phyloP scores from a whole-genome alignment of 73 alveolate species.

The Urostyla sp. region DNA sequence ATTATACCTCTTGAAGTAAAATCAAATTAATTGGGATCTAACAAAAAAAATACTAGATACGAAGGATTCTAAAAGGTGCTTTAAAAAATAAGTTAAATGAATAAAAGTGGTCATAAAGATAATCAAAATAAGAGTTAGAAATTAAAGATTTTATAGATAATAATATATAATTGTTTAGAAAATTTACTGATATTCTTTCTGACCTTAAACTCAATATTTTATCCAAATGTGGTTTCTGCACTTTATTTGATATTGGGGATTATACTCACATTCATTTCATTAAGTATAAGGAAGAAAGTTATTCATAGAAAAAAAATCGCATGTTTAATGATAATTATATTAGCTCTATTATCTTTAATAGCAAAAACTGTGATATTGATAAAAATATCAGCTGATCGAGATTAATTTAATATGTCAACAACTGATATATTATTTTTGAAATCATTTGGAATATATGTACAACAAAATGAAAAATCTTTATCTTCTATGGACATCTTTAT shows the following conservation, averaged over 20 bases:
- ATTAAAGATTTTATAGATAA: background rate
- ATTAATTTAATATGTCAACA: background rate
- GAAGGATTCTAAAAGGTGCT: no score
- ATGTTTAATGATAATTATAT: background rate
- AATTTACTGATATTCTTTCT: background rate
- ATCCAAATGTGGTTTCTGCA: constrained; percentile 39
- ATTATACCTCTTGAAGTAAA: no score
- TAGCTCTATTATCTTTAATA: constrained; percentile 15
- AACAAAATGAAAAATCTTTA: background rate
- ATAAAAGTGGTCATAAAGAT: no score
- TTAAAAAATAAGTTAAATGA: no score
- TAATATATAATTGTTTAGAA: constrained; percentile 3
- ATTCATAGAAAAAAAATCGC: background rate
- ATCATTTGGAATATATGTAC: constrained; percentile 30
- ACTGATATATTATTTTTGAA: constrained; percentile 2
- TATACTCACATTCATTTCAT: background rate
- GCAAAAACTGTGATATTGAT: constrained; percentile 5
- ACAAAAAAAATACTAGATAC: no score
- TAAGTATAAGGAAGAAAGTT: constrained; percentile 1
- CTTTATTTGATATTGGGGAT: constrained; percentile 4
- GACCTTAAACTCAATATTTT: constrained; percentile 7
- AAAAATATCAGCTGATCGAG: background rate
- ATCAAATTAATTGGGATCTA: no score
- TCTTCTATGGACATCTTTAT: background rate
- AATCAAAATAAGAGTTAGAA: no score